Conservation (phyloP, 306 rosid genomes). For the Citrullus colocynthis region DNA sequence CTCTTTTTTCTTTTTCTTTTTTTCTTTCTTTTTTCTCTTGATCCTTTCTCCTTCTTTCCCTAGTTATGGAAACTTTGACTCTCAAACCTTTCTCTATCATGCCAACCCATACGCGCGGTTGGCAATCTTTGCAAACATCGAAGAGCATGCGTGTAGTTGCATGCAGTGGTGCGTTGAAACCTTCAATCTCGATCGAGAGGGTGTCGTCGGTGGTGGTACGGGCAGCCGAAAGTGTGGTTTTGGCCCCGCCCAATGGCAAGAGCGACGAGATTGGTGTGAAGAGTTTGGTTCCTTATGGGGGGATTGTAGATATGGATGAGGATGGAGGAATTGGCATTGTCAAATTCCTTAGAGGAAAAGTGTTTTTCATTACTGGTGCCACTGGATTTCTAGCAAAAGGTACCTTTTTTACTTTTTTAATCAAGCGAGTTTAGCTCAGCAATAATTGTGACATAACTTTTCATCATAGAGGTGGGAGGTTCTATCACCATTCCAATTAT, state of each 20-base stretch:
- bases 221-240: slow-evolving; percentile 49
- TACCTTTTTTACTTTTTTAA: neutral
- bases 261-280: slow-evolving; percentile 36
- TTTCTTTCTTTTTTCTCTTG: neutral
- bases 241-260: slow-evolving; percentile 34
- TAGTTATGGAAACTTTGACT: slow-evolving; percentile 57
- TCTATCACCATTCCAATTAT: no score
- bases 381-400: slow-evolving; percentile 97
- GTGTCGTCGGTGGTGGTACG: slow-evolving; percentile 11
- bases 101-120: neutral
- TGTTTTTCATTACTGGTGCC: slow-evolving; percentile 70
- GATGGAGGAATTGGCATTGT: slow-evolving; percentile 59
- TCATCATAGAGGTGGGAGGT: no score
- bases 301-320: slow-evolving; percentile 39
- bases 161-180: slow-evolving; percentile 39
- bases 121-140: slow-evolving; percentile 13
- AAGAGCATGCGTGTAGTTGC: slow-evolving; percentile 26
- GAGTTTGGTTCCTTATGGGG: slow-evolving; percentile 49
- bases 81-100: slow-evolving; percentile 28
- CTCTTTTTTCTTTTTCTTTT: neutral
- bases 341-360: slow-evolving; percentile 65
- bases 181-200: slow-evolving; percentile 34
- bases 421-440: no score
- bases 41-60: neutral
- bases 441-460: no score